phyloP scores from a whole-genome alignment of 2,329 filamentous ascomycete species.

The Monilinia laxa region DNA sequence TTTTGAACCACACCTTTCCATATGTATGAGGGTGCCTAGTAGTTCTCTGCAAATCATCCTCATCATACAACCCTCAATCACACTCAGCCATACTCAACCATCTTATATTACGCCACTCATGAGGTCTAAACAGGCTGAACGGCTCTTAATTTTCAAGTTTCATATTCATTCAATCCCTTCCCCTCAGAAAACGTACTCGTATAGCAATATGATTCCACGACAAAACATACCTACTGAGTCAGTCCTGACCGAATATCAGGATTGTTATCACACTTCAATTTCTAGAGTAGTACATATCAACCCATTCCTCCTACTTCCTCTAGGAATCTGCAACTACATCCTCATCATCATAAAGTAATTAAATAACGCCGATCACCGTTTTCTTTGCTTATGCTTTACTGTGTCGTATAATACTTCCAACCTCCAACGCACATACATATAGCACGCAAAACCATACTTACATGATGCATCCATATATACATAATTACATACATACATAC shows the following conservation, averaged over 20 bases:
- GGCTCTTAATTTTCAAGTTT: not conserved
- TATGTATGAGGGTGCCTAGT: not conserved
- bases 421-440: conserved; percentile 4
- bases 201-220: not conserved
- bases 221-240: not conserved
- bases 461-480: not conserved
- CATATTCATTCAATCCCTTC: not conserved
- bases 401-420: not conserved
- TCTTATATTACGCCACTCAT: not conserved
- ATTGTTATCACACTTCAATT: not conserved
- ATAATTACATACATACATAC: not conserved
- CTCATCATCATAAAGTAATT: conserved; percentile 7
- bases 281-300: not conserved
- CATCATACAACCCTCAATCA: not conserved
- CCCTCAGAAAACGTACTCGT: not conserved
- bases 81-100: not conserved
- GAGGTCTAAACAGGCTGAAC: not conserved
- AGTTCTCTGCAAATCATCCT: not conserved
- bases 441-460: conserved; percentile 2
- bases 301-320: not conserved
- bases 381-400: conserved; percentile 5
- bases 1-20: not conserved
- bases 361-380: conserved; percentile 8
- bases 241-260: not conserved
- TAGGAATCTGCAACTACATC: conserved; percentile 3